Base-by-base conservation (phyloP, 192 early-diverging fungal species). In the Entomortierella chlamydospora region DNA sequence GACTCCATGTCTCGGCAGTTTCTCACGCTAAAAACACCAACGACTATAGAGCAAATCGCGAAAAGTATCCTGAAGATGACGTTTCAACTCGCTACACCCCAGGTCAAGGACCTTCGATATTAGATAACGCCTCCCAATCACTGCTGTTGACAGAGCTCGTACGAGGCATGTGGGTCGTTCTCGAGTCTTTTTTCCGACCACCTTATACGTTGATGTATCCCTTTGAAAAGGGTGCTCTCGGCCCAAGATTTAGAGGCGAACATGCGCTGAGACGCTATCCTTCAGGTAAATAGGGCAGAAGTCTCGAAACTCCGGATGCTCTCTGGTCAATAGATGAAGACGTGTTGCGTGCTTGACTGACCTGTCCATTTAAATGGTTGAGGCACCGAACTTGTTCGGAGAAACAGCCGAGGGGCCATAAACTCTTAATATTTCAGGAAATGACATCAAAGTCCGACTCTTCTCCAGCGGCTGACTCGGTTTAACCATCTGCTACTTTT, bases 171-270 rank as follows among this genome's bases (percentile, higher is more conserved):
- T 96, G 91, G 91, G 84, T 96, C 12, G 96, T 96, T 25, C 59
- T 95, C 12, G 96, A 97, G 86, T 91, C 95, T 61, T 94, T 96
- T 80, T 94, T 99, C 91, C 91, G 95, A 54, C 92, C 95, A 57
- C 95, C 97, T 13, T 99, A 96, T 83, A 99, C 97, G 20, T 92
- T 99, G 68, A 93, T 93, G 85, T 99, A 99, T 77, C 97, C 97
- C 26, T 91, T 87, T 66, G 97, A 99, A 80, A 99, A 99, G 89
- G 97, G 96, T 8, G 91, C 95, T 15, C 68, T 99, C 49, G 92
- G 90, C 54, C 95, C 97, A 42, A 84, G 97, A 53, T 99, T 99
- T 90, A 89, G 97, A 55, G 97, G 97, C n/a, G 97, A 99, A 85
- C 97, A 99, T 81, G 96, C 97, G 15, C 79, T 99, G 57, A 88